phyloP scores from a whole-genome alignment of 169 alveolate genomes.

The Blepharisma undulans region DNA sequence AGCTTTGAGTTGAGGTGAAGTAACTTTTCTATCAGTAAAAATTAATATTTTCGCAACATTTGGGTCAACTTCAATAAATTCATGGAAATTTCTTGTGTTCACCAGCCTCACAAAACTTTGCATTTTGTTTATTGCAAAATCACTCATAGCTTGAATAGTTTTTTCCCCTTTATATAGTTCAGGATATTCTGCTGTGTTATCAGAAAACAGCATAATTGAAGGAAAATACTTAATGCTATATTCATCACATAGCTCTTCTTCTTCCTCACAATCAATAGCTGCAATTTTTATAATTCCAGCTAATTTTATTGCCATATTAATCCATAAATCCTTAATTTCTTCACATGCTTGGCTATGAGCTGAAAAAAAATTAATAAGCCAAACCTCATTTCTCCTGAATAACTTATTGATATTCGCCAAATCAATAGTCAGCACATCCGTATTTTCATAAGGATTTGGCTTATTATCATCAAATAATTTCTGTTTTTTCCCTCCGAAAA shows the following conservation, averaged over 20 bases:
- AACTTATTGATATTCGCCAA: constrained; percentile 60
- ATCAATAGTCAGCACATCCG: constrained; percentile 70
- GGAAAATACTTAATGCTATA: constrained; percentile 69
- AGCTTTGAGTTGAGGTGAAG: constrained; percentile 76
- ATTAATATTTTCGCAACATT: constrained; percentile 62
- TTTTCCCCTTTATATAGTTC: constrained; percentile 65
- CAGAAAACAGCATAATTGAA: constrained; percentile 72
- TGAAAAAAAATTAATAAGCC: constrained; percentile 77
- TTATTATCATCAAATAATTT: not conserved
- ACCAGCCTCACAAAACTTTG: constrained; percentile 71
- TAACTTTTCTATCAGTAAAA: constrained; percentile 70
- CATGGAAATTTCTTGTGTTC: constrained; percentile 66
- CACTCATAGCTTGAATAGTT: constrained; percentile 61
- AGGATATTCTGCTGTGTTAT: constrained; percentile 60
- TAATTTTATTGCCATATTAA: constrained; percentile 72
- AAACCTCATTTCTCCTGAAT: constrained; percentile 70
- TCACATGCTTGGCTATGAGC: constrained; percentile 49
- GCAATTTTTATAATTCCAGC: constrained; percentile 80
- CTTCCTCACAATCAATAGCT: constrained; percentile 77
- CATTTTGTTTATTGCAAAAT: constrained; percentile 68
- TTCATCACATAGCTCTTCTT: constrained; percentile 85
- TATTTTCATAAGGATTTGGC: constrained; percentile 52
- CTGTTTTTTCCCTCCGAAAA: constrained; percentile 54
- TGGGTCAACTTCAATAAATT: constrained; percentile 59
- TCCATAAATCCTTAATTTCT: constrained; percentile 64